These are phyloP conservation scores for Cercis canadensis DNA, from an alignment of 306 rosid species.

Conservation along the genomic window DNA sequence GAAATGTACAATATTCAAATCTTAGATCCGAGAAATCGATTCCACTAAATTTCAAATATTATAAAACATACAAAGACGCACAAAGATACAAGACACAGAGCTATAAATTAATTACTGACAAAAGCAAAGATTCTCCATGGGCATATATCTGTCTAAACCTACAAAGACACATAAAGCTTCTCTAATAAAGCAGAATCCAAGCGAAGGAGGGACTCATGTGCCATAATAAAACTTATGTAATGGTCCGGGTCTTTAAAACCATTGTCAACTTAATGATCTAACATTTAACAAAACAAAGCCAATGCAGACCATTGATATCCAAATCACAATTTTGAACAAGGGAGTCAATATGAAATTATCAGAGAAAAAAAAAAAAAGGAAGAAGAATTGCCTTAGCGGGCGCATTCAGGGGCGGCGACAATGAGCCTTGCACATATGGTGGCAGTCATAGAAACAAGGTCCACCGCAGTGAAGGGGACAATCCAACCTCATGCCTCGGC, in stretches of 20 bases:
- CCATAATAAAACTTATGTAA: background rate
- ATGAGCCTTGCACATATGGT: constrained; percentile 81
- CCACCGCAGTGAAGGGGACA: constrained; percentile 96
- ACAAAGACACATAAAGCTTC: no score
- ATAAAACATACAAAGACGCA: background rate
- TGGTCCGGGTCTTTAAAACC: no score
- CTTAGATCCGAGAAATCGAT: no score
- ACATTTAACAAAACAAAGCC: background rate
- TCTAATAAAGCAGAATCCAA: background rate
- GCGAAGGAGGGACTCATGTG: constrained; percentile 23
- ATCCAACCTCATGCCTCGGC: constrained; percentile 76
- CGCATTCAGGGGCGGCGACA: constrained; percentile 51
- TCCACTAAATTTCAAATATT: background rate
- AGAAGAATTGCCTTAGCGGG: background rate
- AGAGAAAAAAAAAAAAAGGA: background rate
- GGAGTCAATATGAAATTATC: background rate
- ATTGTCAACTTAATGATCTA: constrained; percentile 2
- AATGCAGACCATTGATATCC: background rate
- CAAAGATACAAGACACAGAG: no score
- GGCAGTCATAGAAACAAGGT: constrained; percentile 88
- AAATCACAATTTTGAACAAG: background rate
- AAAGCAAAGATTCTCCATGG: constrained; percentile 30
- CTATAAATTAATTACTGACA: constrained; percentile 1
- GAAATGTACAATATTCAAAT: no score
- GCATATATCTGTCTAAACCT: background rate